phyloP scores from a whole-genome alignment of 768 basidiomycete genomes.

The Boletus fagicola region DNA sequence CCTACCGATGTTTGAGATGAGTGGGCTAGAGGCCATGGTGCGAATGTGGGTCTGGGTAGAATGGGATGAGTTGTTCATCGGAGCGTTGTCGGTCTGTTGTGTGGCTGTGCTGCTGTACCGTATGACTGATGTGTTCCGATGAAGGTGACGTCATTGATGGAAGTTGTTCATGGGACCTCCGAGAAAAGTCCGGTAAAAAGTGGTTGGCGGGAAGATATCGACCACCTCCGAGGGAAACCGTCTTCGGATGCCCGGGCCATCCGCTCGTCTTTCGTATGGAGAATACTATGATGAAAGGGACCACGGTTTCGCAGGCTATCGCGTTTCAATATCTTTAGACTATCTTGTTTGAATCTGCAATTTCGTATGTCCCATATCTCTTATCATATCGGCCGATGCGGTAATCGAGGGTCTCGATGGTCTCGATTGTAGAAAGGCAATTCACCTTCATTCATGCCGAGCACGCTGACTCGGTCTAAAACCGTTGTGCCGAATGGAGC shows the following conservation, averaged over 20 bases:
- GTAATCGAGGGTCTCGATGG: too few species aligned
- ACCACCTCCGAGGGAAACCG: too few species aligned
- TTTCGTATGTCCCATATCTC: too few species aligned
- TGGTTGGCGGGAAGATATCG: not conserved
- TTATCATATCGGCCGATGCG: too few species aligned
- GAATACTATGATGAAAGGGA: too few species aligned
- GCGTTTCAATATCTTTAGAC: too few species aligned
- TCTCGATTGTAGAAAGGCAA: too few species aligned
- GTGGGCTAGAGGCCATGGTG: constrained; percentile 38
- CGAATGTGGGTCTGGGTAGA: constrained; percentile 50
- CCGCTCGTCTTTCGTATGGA: not conserved
- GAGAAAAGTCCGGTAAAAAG: constrained; percentile 5
- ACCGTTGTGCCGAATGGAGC: too few species aligned
- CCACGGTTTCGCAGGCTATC: too few species aligned
- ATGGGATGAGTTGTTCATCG: constrained; percentile 4
- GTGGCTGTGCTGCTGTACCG: constrained; percentile 1
- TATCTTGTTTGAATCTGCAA: too few species aligned
- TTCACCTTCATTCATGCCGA: too few species aligned
- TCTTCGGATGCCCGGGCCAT: not conserved
- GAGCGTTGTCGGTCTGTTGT: constrained; percentile 1
- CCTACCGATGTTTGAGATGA: constrained; percentile 28
- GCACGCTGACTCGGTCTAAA: too few species aligned
- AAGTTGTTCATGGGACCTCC: not conserved
- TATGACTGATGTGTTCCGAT: not conserved
- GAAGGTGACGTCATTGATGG: constrained; percentile 6